Evolutionary conservation across 768 basidiomycete genomes (phyloP).

Genomic region (Boletus coccyginus): DNA sequence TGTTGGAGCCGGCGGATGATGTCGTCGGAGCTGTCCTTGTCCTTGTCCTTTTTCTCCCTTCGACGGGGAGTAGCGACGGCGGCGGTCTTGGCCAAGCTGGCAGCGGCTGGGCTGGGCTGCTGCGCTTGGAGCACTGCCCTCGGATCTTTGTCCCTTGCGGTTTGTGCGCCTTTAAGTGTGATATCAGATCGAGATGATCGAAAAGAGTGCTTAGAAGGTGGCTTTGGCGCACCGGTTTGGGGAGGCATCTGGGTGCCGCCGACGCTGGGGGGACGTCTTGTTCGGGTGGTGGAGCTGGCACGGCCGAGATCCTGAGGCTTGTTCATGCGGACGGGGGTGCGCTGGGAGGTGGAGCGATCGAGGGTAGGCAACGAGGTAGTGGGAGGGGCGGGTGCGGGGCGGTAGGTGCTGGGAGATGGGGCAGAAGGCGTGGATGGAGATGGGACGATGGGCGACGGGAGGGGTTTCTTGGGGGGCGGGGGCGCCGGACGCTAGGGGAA

Average conservation of each 20-base stretch:
- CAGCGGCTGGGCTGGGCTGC: constrained; percentile 60
- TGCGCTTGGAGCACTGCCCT: constrained; percentile 35
- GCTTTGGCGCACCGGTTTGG: constrained; percentile 32
- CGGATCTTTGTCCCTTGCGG: constrained; percentile 38
- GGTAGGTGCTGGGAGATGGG: constrained; percentile 50
- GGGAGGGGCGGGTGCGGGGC: constrained; percentile 76
- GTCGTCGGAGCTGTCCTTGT: constrained; percentile 80
- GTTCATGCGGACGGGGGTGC: constrained; percentile 55
- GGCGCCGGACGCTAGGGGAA: constrained; percentile 37
- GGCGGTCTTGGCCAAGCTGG: constrained; percentile 61
- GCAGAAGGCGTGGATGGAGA: constrained; percentile 30
- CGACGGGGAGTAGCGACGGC: constrained; percentile 82
- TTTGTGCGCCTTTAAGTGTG: constrained; percentile 41
- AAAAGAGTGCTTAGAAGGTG: constrained; percentile 49
- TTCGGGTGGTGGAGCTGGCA: constrained; percentile 68
- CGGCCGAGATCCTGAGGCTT: constrained; percentile 50
- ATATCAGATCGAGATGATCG: constrained; percentile 60
- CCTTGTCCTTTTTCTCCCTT: constrained; percentile 81
- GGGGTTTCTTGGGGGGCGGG: constrained; percentile 41
- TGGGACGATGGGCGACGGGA: constrained; percentile 26
- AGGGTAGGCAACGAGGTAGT: constrained; percentile 61
- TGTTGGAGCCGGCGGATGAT: constrained; percentile 88
- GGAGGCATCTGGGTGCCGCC: constrained; percentile 27
- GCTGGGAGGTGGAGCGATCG: constrained; percentile 86
- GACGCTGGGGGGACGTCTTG: constrained; percentile 53